Base-by-base conservation (phyloP, 1,284 basidiomycete species). In the Tausonia pullulans region DNA sequence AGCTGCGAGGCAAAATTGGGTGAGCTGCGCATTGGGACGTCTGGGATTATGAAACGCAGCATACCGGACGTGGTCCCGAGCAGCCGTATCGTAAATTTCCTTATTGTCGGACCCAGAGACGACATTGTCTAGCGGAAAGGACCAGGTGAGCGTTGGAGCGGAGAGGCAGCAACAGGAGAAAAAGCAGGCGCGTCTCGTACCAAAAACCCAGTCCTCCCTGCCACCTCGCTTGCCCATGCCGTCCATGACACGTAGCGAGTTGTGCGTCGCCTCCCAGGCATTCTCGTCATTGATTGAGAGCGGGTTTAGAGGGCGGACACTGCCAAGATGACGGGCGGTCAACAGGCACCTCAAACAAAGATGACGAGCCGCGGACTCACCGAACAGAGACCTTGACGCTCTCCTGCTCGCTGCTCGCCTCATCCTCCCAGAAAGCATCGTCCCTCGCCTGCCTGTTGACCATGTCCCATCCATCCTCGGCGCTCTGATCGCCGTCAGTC, bases 371-470 rank as follows among this genome's bases (percentile, higher is more conserved):
- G 44, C 3, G 51, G 9, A 70, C 80, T 64, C 68, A 90, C 88
- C 90, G 80, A 68, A 94, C 81, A 40, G 90, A 90, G 11, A 94
- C 90, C 72, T 91, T 83, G 41, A 93, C 90, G 70, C 91, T 90
- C 73, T 93, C 90, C 52, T 61, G 58, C 60, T 65, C 60, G 39
- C 4, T 14, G 11, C 7, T 48, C 27, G 45, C 56, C 8, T 51
- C 64, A 2, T 51, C 60, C 8, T 51, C 55, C 64, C 64, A 65
- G 39, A 65, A 65, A 2, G 48, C 49, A 5, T 61, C 60, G n/a
- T 58, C 56, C 14, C 40, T 58, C 45, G n/a, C 43, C 40, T 39
- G 51, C 46, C 40, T 54, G 39, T 11, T 56, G 8, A 58, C 60
- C 5, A 58, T 40, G 49, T 41, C 49, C 60, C 60, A 61, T 5